phyloP scores from a whole-genome alignment of 352 stramenopile species.

The Pythium volutum region DNA sequence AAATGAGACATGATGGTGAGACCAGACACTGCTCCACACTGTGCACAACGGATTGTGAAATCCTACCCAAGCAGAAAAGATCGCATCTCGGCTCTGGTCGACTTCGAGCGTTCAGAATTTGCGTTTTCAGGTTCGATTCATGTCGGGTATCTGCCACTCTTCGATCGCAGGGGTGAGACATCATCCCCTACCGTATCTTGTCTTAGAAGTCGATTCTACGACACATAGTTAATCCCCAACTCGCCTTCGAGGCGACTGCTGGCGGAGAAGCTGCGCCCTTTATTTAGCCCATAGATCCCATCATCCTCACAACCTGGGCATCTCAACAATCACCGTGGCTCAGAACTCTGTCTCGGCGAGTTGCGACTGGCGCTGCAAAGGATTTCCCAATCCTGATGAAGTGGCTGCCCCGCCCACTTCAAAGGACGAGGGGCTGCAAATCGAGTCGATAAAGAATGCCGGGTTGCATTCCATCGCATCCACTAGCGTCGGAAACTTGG shows the following conservation, averaged over 20 bases:
- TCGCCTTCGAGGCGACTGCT: neutral
- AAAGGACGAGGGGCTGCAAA: conserved; percentile 30
- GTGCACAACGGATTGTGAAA: too few relatives aligned
- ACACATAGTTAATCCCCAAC: neutral
- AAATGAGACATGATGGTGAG: too few relatives aligned
- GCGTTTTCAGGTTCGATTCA: neutral
- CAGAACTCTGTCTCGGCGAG: conserved; percentile 8
- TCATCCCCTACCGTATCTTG: neutral
- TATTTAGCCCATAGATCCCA: neutral
- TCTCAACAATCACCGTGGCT: neutral
- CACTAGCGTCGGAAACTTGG: conserved; percentile 61
- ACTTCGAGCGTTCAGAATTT: neutral
- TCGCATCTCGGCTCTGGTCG: neutral
- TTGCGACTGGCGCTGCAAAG: neutral
- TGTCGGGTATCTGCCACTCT: neutral
- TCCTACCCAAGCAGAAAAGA: neutral
- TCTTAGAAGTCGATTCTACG: too few relatives aligned
- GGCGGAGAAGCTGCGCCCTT: neutral
- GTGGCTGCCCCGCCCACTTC: neutral
- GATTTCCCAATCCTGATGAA: neutral
- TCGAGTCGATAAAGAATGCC: conserved; percentile 64
- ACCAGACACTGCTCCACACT: too few relatives aligned
- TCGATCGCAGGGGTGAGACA: neutral
- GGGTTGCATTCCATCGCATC: conserved; percentile 83
- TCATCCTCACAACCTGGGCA: neutral